Evolutionary conservation across 192 early-diverging fungal genomes (phyloP).

Genomic region (Spinellus fusiger): DNA sequence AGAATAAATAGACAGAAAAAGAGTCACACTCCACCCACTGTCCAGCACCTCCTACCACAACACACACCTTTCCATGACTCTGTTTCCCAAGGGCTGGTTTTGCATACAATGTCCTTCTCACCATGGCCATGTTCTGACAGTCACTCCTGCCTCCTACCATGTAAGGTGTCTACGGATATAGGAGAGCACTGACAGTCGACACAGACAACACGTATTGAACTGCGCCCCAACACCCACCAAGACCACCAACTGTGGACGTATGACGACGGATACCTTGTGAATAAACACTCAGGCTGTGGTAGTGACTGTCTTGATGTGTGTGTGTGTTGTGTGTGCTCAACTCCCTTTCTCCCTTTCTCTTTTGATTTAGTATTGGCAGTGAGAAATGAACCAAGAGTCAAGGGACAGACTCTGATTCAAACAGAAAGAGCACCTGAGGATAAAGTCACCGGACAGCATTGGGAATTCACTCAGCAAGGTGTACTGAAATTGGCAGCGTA

Average conservation of each 20-base stretch:
- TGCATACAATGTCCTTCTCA: background rate
- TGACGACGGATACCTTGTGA: slow-evolving; percentile 5
- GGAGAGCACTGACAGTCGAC: background rate
- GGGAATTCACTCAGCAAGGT: too few species aligned
- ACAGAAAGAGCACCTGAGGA: too few species aligned
- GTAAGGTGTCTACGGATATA: background rate
- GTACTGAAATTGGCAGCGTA: too few species aligned
- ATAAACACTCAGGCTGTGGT: slow-evolving; percentile 11
- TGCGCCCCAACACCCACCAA: background rate
- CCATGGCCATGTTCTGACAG: slow-evolving; percentile 5
- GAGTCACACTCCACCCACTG: too few species aligned
- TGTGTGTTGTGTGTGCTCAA: background rate
- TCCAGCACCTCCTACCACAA: too few species aligned
- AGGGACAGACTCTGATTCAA: too few species aligned
- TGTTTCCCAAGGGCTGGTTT: slow-evolving; percentile 11
- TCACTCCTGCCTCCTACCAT: slow-evolving; percentile 1
- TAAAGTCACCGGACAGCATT: too few species aligned
- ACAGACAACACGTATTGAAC: background rate
- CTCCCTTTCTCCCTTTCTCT: background rate
- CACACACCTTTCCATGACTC: background rate
- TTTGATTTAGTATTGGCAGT: background rate
- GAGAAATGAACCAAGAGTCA: too few species aligned
- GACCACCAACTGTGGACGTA: slow-evolving; percentile 5
- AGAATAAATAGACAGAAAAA: too few species aligned
- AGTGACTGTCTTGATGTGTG: background rate